phyloP scores from a whole-genome alignment of 352 stramenopile genomes.

The Globisporangium heterothallicum region DNA sequence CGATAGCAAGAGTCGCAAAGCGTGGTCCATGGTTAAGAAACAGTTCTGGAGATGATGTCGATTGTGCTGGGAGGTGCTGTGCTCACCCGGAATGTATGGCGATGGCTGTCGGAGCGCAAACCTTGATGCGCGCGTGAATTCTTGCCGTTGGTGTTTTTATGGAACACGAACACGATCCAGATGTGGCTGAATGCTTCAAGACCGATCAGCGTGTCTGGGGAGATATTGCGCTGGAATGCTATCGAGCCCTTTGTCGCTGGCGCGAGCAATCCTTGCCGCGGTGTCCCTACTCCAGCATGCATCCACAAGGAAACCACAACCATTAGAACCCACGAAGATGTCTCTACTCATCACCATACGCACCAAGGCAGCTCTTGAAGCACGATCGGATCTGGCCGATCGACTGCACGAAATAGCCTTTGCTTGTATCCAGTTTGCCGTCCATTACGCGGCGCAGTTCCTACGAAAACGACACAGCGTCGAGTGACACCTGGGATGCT shows the following conservation, averaged over 20 bases:
- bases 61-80: slow-evolving; percentile 3
- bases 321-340: too few relatives aligned
- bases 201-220: slow-evolving; percentile 64
- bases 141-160: slow-evolving; percentile 88
- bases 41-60: too few relatives aligned
- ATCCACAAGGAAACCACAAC: too few relatives aligned
- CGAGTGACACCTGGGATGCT: neutral
- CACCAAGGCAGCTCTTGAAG: slow-evolving; percentile 65
- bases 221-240: slow-evolving; percentile 75
- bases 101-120: slow-evolving; percentile 65
- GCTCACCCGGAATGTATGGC: slow-evolving; percentile 53
- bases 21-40: neutral
- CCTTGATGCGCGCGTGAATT: slow-evolving; percentile 58
- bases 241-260: slow-evolving; percentile 66
- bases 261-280: slow-evolving; percentile 77
- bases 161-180: slow-evolving; percentile 89
- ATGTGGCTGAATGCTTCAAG: slow-evolving; percentile 79
- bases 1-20: neutral
- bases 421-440: slow-evolving; percentile 68
- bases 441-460: slow-evolving; percentile 69
- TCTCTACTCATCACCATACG: too few relatives aligned
- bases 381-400: slow-evolving; percentile 75
- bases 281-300: slow-evolving; percentile 72
- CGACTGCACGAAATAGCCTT: slow-evolving; percentile 72
- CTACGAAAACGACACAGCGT: slow-evolving; percentile 14